Evolutionary conservation across 768 basidiomycete genomes (phyloP).

Genomic region (Mycena latifolia): DNA sequence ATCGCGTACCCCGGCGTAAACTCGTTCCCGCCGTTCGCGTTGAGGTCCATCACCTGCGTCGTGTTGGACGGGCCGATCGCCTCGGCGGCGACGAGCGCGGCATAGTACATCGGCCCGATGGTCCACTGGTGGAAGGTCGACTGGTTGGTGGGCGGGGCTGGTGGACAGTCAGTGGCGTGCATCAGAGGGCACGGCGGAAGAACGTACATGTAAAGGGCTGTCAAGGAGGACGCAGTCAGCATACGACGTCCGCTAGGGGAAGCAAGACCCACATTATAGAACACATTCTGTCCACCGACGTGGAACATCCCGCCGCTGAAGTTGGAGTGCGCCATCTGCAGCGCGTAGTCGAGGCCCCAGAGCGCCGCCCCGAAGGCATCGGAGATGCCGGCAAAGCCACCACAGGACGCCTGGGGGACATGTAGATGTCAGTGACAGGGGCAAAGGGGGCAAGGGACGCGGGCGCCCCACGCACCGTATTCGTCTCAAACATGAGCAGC

Average conservation of each 20-base stretch:
- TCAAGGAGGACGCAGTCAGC: background rate
- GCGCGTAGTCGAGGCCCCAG: slow-evolving; percentile 55
- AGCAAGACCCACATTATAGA: slow-evolving; percentile 7
- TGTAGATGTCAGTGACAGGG: background rate
- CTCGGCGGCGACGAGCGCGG: slow-evolving; percentile 60
- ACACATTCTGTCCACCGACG: slow-evolving; percentile 37
- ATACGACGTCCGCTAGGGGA: background rate
- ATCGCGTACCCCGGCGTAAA: slow-evolving; percentile 61
- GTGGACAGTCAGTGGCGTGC: too few species aligned
- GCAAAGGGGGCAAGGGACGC: background rate
- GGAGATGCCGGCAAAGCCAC: slow-evolving; percentile 56
- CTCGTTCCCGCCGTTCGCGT: slow-evolving; percentile 40
- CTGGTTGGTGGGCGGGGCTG: slow-evolving; percentile 61
- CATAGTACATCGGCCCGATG: slow-evolving; percentile 64
- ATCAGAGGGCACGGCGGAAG: background rate
- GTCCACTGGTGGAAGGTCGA: slow-evolving; percentile 63
- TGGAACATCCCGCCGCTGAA: slow-evolving; percentile 45
- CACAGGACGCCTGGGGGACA: slow-evolving; percentile 24
- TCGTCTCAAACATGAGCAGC: slow-evolving; percentile 31
- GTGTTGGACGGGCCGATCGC: slow-evolving; percentile 49
- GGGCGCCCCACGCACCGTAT: slow-evolving; percentile 23
- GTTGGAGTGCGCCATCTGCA: slow-evolving; percentile 55
- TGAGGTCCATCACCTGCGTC: slow-evolving; percentile 58
- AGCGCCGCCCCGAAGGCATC: slow-evolving; percentile 58
- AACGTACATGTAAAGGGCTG: background rate